Conservation (phyloP, 352 stramenopile species). For the Pythium utonaiense region DNA sequence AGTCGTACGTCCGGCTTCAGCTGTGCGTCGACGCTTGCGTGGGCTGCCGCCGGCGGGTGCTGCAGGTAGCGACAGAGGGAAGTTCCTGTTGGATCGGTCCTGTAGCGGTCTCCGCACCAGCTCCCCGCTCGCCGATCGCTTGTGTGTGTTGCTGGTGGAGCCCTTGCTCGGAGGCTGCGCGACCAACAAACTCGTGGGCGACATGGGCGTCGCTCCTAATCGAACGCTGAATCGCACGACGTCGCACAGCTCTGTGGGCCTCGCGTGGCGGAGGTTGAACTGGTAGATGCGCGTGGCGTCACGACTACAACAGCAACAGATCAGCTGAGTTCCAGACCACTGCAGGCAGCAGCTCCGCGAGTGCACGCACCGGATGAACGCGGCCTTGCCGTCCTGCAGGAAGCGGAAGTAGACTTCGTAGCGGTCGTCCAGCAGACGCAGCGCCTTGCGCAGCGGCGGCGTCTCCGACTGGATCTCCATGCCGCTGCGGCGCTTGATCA, state of each 20-base stretch:
- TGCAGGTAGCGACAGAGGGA: not conserved
- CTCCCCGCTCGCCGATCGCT: not conserved
- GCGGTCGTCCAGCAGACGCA: slow-evolving; percentile 42
- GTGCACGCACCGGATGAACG: slow-evolving; percentile 52
- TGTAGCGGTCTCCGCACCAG: slow-evolving; percentile 11
- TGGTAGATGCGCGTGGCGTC: slow-evolving; percentile 45
- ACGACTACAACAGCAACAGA: slow-evolving; percentile 36
- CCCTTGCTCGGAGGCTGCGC: not conserved
- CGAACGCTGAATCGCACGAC: slow-evolving; percentile 52
- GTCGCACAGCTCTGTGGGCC: slow-evolving; percentile 34
- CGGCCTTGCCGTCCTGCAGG: slow-evolving; percentile 49
- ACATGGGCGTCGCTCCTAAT: slow-evolving; percentile 44
- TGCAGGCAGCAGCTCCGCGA: not conserved
- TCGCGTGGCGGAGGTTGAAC: slow-evolving; percentile 57
- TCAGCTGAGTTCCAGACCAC: no score
- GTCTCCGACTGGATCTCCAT: slow-evolving; percentile 52
- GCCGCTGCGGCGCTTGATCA: slow-evolving; percentile 49
- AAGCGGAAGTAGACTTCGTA: slow-evolving; percentile 76
- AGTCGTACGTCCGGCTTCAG: not conserved
- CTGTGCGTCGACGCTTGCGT: slow-evolving; percentile 16
- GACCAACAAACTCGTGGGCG: slow-evolving; percentile 18
- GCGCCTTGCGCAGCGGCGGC: slow-evolving; percentile 45
- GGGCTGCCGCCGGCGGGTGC: not conserved
- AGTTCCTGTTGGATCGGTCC: slow-evolving; percentile 22
- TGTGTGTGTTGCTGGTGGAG: slow-evolving; percentile 1